Evolutionary conservation across 2,329 filamentous ascomycete species (phyloP).

Genomic region (Hypoxylon sp.): DNA sequence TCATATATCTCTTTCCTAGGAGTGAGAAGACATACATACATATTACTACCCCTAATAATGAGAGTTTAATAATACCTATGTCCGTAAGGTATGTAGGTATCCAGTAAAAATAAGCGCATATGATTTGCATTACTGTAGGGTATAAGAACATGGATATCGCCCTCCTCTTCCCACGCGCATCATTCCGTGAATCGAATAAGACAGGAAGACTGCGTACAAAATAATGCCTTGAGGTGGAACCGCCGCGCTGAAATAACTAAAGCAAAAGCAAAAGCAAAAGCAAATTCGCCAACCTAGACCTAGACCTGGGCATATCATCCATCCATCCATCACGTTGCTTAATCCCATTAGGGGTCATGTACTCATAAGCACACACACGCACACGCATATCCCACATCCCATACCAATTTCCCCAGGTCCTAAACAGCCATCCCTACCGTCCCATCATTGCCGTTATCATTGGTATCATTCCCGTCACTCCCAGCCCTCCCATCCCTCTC

Average conservation of each 20-base stretch:
- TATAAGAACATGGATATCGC: slow-evolving; percentile 20
- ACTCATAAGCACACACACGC: not conserved
- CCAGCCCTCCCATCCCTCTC: slow-evolving; percentile 41
- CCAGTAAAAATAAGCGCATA: not conserved
- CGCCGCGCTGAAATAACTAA: not conserved
- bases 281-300: not conserved
- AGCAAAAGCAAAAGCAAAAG: not conserved
- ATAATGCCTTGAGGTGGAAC: not conserved
- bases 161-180: not conserved
- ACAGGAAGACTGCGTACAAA: too few relatives aligned
- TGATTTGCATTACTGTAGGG: slow-evolving; percentile 12
- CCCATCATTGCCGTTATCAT: slow-evolving; percentile 1
- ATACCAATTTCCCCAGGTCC: not conserved
- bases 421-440: slow-evolving; percentile 8
- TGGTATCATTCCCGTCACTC: not conserved
- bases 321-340: not conserved
- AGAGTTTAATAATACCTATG: not conserved
- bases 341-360: slow-evolving; percentile 4
- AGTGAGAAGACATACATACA: not conserved
- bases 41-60: not conserved
- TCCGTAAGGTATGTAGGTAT: not conserved
- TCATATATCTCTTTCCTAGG: not conserved
- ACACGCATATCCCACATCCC: not conserved
- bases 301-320: not conserved
- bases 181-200: not conserved